A percentile compares a stretch with the other conserved stretches of the same genome.
phyloP scores from a whole-genome alignment of 2,329 filamentous ascomycete genomes.

The Didymella exigua region DNA sequence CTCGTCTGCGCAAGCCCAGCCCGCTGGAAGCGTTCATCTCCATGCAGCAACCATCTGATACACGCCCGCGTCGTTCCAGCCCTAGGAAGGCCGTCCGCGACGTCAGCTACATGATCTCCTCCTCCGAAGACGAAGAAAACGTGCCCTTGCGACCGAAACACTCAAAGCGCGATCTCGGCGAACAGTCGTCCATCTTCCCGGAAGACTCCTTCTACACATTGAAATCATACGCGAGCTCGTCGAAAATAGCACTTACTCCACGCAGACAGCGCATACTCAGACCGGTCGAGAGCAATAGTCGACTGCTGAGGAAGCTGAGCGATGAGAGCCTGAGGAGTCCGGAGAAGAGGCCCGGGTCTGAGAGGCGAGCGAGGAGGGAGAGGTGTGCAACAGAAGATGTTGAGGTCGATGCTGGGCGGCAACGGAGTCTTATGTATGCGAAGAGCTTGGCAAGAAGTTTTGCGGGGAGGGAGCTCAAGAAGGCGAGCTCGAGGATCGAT shows the following conservation, averaged over 20 bases:
- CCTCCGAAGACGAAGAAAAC: conserved; percentile 34
- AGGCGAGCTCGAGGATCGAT: conserved; percentile 22
- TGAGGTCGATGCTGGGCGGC: conserved; percentile 23
- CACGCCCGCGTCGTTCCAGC: conserved; percentile 31
- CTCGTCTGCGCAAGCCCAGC: conserved; percentile 43
- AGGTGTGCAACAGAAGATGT: conserved; percentile 22
- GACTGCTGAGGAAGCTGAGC: conserved; percentile 35
- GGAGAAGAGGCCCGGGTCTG: conserved; percentile 28
- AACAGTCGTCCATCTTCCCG: conserved; percentile 27
- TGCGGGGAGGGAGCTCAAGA: conserved; percentile 27
- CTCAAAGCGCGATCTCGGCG: conserved; percentile 32
- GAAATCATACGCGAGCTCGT: conserved; percentile 19
- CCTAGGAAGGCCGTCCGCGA: conserved; percentile 36
- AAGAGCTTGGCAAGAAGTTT: conserved; percentile 38
- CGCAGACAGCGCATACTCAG: conserved; percentile 43
- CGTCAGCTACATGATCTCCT: conserved; percentile 28
- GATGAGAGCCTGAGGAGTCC: conserved; percentile 39
- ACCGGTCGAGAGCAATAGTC: conserved; percentile 41
- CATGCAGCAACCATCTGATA: conserved; percentile 23
- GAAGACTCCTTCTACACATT: conserved; percentile 33
- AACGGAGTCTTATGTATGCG: conserved; percentile 30
- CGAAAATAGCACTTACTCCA: conserved; percentile 24
- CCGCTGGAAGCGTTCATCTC: conserved; percentile 30
- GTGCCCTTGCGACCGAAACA: conserved; percentile 34
- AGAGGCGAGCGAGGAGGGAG: conserved; percentile 24